Percentiles rank a stretch among this genome's conserved stretches.
Conservation (phyloP, 768 basidiomycete species). For the Boletus rubropictus region DNA sequence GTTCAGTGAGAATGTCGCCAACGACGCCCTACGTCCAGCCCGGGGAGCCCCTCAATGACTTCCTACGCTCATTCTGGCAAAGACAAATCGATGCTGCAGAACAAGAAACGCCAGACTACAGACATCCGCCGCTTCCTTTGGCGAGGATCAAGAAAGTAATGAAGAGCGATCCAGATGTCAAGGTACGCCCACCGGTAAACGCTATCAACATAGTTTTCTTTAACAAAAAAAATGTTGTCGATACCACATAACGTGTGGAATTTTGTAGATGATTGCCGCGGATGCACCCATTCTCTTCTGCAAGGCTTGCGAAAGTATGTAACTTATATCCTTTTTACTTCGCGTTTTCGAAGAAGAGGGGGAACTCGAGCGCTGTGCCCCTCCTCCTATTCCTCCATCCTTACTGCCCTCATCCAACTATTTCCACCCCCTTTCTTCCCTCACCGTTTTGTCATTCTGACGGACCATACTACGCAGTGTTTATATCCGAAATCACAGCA, state of each 20-base stretch:
- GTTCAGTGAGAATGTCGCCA: slow-evolving; percentile 25
- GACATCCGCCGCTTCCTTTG: slow-evolving; percentile 83
- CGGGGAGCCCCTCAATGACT: slow-evolving; percentile 82
- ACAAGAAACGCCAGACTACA: slow-evolving; percentile 80
- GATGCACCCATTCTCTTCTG: slow-evolving; percentile 96
- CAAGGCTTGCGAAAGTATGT: slow-evolving; percentile 97
- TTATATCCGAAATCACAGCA: slow-evolving; percentile 94
- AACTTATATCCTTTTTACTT: neutral
- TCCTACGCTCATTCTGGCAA: slow-evolving; percentile 87
- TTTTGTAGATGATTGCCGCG: slow-evolving; percentile 87
- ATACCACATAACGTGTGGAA: slow-evolving; percentile 2
- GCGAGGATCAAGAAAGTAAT: slow-evolving; percentile 99
- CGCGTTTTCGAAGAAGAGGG: neutral
- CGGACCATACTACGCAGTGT: slow-evolving; percentile 48
- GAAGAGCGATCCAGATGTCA: slow-evolving; percentile 97
- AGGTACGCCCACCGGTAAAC: slow-evolving; percentile 51
- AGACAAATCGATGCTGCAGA: slow-evolving; percentile 82
- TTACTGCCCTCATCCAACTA: too few relatives aligned
- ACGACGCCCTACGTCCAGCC: slow-evolving; percentile 67
- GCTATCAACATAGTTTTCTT: neutral
- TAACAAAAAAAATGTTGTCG: neutral
- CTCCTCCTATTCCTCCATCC: too few relatives aligned
- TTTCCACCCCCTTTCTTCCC: neutral
- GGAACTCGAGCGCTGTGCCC: neutral
- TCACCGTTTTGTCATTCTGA: neutral